Evolutionary conservation across 2,329 filamentous ascomycete species (phyloP), one percentile per base, ranked within the genome.

Genomic region (Penicillium crustosum): DNA sequence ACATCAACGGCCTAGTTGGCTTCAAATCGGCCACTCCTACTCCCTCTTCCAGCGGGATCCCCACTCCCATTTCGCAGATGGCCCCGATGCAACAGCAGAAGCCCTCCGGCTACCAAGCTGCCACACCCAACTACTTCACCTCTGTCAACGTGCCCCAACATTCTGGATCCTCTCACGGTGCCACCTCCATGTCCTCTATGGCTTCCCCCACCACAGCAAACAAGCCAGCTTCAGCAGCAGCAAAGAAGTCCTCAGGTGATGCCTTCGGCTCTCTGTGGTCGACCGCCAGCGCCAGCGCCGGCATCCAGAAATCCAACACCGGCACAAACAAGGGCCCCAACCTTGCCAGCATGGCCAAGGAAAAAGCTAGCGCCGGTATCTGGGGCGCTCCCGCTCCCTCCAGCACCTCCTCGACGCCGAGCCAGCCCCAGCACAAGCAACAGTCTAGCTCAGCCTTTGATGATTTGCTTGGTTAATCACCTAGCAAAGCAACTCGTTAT

Each of bases 311-410:
- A 78, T 77, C 83, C 1, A 81, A 77, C 59, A 83, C 86, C 2
- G 80, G 83, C 13, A 81, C 79, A 10, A 79, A 82, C 53, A 82
- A 87, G 58, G 89, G 89, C 0, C 88, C 91, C 51, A 93, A 93
- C 55, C 84, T 99, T 78, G 93, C 92, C 31, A 93, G 96, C 74
- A 86, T 99, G 75, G 93, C 93, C n/a, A 97, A 97, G 81, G 92
- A 97, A 77, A 97, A 97, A 83, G 94, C 92, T 58, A 92, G 88
- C 67, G 92, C 93, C 17, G 92, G 93, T 8, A 91, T 99, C 62
- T 99, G 95, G 92, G 94, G 93, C 19, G 84, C 90, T 0, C 82
- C 89, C 17, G 81, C 86, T 77, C 76, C 69, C 75, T 82, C 69
- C 77, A 81, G 68, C 75, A 81, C 59, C 79, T 84, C 67, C 69